Evolutionary conservation across 1,139 yeast species (phyloP).

Genomic region (Yamadazyma mexicana): DNA sequence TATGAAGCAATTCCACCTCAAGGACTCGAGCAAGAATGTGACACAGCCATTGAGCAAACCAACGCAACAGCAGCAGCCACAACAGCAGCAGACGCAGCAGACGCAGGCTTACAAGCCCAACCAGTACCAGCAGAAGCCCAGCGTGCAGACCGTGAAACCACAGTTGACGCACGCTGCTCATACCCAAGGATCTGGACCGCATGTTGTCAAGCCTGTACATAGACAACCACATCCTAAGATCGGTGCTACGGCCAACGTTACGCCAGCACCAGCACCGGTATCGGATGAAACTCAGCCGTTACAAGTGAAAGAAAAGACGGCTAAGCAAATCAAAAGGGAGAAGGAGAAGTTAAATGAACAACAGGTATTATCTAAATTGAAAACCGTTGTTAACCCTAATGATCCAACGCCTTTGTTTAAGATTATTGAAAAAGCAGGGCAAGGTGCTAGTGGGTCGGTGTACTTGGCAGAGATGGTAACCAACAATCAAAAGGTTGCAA

Average conservation of each 20-base stretch:
- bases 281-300: slow-evolving; percentile 5
- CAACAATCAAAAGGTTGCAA: slow-evolving; percentile 61
- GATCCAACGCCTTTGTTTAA: slow-evolving; percentile 87
- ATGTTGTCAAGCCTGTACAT: slow-evolving; percentile 1
- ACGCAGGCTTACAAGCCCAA: not conserved
- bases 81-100: no score
- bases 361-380: slow-evolving; percentile 80
- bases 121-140: not conserved
- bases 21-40: slow-evolving; percentile 1
- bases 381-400: slow-evolving; percentile 75
- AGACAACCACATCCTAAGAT: slow-evolving; percentile 6
- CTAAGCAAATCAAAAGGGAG: slow-evolving; percentile 54
- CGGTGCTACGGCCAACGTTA: slow-evolving; percentile 4
- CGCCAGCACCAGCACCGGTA: slow-evolving; percentile 1
- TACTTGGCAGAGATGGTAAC: slow-evolving; percentile 75
- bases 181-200: not conserved
- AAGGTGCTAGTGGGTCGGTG: slow-evolving; percentile 97
- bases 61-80: no score
- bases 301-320: slow-evolving; percentile 25
- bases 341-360: slow-evolving; percentile 79
- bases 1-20: slow-evolving; percentile 12
- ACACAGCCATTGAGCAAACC: not conserved
- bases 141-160: not conserved
- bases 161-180: no score
- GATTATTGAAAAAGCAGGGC: slow-evolving; percentile 95